phyloP scores from a whole-genome alignment of 129 eudicot species.

The Artemisia annua region DNA sequence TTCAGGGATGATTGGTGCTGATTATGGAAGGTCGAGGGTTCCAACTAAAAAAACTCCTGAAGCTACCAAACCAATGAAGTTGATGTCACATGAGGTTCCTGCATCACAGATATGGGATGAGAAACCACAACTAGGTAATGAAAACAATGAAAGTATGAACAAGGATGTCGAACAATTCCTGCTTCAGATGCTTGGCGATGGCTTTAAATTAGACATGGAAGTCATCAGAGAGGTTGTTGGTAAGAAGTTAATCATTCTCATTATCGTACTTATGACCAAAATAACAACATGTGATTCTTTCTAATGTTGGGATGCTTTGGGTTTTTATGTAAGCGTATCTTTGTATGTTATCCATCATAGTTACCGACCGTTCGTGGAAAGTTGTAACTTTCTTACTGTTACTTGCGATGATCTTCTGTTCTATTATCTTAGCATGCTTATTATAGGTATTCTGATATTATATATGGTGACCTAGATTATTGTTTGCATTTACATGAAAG shows the following conservation, averaged over 20 bases:
- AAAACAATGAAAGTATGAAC: conserved; percentile 42
- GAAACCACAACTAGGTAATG: conserved; percentile 22
- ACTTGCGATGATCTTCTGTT: no score
- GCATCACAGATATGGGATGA: conserved; percentile 59
- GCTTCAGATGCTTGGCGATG: conserved; percentile 78
- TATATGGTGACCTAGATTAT: background rate
- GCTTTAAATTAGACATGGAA: conserved; percentile 56
- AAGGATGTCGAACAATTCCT: conserved; percentile 56
- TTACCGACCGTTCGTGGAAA: no score
- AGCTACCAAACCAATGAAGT: conserved; percentile 47
- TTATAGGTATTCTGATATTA: no score
- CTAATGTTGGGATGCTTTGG: background rate
- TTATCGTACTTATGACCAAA: background rate
- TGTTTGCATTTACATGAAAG: background rate
- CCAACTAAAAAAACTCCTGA: conserved; percentile 27
- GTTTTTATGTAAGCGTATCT: no score
- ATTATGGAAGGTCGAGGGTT: conserved; percentile 46
- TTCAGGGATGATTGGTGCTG: conserved; percentile 54
- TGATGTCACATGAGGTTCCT: conserved; percentile 52
- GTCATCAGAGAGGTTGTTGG: conserved; percentile 76
- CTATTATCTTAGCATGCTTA: no score
- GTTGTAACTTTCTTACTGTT: no score
- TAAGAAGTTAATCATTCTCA: conserved; percentile 22
- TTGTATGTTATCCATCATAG: no score
- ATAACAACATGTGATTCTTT: background rate